Percentiles rank a stretch among this genome's conserved stretches.
These are phyloP conservation scores for Trichoderma breve DNA, from an alignment of 2,329 filamentous ascomycete species.

Conservation along the genomic window DNA sequence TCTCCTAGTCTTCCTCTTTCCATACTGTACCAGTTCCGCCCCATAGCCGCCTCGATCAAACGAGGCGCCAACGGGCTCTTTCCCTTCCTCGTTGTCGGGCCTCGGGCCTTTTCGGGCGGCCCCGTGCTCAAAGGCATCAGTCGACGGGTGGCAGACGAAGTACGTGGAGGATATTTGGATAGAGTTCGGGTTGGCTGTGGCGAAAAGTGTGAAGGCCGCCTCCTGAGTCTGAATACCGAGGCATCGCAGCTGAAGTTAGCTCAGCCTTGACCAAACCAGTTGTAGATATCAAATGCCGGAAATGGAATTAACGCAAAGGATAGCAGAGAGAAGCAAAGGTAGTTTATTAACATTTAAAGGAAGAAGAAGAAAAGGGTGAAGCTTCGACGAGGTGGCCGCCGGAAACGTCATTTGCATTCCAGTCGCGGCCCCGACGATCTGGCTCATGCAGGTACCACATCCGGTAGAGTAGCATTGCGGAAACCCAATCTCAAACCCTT, in stretches of 20 bases:
- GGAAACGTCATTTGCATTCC: conserved; percentile 13
- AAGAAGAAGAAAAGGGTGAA: neutral
- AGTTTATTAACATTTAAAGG: neutral
- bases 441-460: neutral
- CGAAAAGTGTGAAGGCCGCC: neutral
- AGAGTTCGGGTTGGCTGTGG: neutral
- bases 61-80: conserved; percentile 3
- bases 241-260: neutral
- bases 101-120: conserved; percentile 19
- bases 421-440: neutral
- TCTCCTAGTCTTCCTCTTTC: neutral
- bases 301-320: neutral
- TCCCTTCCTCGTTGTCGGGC: conserved; percentile 1
- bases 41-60: neutral
- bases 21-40: neutral
- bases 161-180: neutral
- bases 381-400: neutral
- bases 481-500: neutral
- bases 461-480: neutral
- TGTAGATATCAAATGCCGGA: neutral
- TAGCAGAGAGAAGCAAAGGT: neutral
- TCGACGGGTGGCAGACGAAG: neutral
- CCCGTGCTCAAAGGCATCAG: neutral
- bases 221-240: neutral
- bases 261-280: neutral